These are phyloP conservation scores for Salvia miltiorrhiza DNA, from an alignment of 257 asterid genomes.

Conservation along the genomic window DNA sequence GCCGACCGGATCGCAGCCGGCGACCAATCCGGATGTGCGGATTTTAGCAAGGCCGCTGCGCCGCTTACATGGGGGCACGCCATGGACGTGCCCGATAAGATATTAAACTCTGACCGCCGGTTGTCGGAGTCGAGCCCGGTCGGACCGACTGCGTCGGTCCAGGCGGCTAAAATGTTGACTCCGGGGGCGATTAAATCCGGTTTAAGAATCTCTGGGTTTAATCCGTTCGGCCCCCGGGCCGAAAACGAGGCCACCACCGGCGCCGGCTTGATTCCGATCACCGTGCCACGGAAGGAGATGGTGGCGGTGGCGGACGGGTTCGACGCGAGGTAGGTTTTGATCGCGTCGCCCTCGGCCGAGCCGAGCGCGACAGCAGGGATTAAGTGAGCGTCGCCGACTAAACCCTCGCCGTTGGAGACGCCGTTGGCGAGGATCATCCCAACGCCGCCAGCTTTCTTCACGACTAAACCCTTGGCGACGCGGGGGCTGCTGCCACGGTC, in stretches of 20 bases:
- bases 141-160: slow-evolving; percentile 94
- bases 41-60: slow-evolving; percentile 91
- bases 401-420: slow-evolving; percentile 83
- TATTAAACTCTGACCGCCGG: slow-evolving; percentile 77
- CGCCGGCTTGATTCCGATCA: slow-evolving; percentile 81
- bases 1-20: slow-evolving; percentile 93
- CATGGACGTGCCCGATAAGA: slow-evolving; percentile 93
- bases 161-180: slow-evolving; percentile 86
- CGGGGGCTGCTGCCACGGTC: slow-evolving; percentile 96
- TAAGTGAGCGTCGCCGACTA: slow-evolving; percentile 89
- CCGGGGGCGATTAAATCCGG: slow-evolving; percentile 96
- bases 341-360: slow-evolving; percentile 63
- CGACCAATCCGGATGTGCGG: slow-evolving; percentile 97
- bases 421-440: slow-evolving; percentile 97
- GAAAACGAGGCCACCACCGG: slow-evolving; percentile 96
- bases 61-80: slow-evolving; percentile 98
- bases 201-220: slow-evolving; percentile 83
- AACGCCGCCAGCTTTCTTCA: slow-evolving; percentile 81
- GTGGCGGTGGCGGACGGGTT: slow-evolving; percentile 57
- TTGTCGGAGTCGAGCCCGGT: slow-evolving; percentile 74
- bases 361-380: slow-evolving; percentile 86
- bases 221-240: slow-evolving; percentile 81
- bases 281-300: slow-evolving; percentile 62
- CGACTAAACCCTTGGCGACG: slow-evolving; percentile 88
- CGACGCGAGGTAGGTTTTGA: slow-evolving; percentile 53